Evolutionary conservation across 305 asterid genomes (phyloP).

Genomic region (Solanum chacoense): DNA sequence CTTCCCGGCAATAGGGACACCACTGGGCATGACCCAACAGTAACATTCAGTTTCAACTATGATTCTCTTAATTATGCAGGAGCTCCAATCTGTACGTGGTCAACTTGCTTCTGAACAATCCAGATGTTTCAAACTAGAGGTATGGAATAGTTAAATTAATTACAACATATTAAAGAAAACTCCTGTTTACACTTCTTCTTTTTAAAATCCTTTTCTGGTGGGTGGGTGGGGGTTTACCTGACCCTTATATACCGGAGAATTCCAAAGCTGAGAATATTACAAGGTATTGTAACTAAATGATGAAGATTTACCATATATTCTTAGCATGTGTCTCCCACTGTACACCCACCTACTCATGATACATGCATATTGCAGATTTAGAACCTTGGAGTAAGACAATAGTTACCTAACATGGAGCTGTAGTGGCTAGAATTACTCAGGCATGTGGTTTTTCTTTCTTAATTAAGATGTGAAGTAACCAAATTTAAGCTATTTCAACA

Average conservation of each 20-base stretch:
- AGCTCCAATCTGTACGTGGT: constrained; percentile 87
- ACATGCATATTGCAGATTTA: neutral
- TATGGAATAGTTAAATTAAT: constrained; percentile 13
- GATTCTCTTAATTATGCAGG: constrained; percentile 36
- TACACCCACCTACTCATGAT: neutral
- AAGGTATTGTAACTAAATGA: neutral
- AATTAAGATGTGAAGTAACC: neutral
- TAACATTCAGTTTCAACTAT: neutral
- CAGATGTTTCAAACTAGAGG: constrained; percentile 99
- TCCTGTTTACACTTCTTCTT: neutral
- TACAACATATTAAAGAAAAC: neutral
- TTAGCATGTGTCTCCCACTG: neutral
- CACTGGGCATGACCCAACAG: neutral
- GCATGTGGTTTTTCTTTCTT: neutral
- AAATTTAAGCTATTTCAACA: constrained; percentile 21
- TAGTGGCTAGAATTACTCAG: neutral
- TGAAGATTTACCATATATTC: neutral
- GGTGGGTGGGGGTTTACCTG: neutral
- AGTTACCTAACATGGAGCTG: neutral
- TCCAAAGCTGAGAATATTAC: neutral
- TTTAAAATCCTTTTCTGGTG: neutral
- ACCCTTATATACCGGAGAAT: neutral
- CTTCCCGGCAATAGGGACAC: neutral
- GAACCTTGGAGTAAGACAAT: neutral
- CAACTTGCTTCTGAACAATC: constrained; percentile 97